Evolutionary conservation across 257 asterid genomes (phyloP).

Genomic region (Linderniella brevidens): DNA sequence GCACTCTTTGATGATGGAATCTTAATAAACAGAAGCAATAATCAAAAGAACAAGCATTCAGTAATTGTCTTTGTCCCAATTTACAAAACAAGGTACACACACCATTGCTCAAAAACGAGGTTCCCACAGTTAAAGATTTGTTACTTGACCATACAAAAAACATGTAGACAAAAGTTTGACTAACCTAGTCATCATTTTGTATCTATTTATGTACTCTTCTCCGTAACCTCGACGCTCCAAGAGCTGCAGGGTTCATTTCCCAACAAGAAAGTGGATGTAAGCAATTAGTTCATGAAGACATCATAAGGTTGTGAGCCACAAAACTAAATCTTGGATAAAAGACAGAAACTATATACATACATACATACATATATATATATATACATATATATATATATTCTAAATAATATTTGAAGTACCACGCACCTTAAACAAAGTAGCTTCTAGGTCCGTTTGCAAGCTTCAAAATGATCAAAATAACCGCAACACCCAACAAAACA

Average conservation of each 20-base stretch:
- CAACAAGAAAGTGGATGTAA: slow-evolving; percentile 7
- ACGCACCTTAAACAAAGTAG: slow-evolving; percentile 80
- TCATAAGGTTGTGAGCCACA: slow-evolving; percentile 4
- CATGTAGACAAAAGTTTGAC: not conserved
- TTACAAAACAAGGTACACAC: too few relatives aligned
- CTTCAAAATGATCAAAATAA: slow-evolving; percentile 28
- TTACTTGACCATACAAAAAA: too few relatives aligned
- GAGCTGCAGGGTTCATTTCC: slow-evolving; percentile 29
- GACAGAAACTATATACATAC: too few relatives aligned
- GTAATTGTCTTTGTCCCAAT: not conserved
- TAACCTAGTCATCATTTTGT: slow-evolving; percentile 96
- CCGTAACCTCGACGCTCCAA: slow-evolving; percentile 97
- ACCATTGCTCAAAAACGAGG: too few relatives aligned
- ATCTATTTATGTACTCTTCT: slow-evolving; percentile 85
- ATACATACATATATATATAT: too few relatives aligned
- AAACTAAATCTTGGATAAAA: not conserved
- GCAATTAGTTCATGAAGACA: slow-evolving; percentile 2
- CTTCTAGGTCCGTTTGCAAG: slow-evolving; percentile 91
- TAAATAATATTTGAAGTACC: slow-evolving; percentile 8
- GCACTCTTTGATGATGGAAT: slow-evolving; percentile 96
- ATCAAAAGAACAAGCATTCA: slow-evolving; percentile 1
- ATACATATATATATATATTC: too few relatives aligned
- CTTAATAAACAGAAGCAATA: slow-evolving; percentile 25
- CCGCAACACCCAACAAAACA: not conserved
- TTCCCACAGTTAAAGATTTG: not conserved